phyloP scores from a whole-genome alignment of 2,329 filamentous ascomycete genomes.

The Tolypocladium sp. region DNA sequence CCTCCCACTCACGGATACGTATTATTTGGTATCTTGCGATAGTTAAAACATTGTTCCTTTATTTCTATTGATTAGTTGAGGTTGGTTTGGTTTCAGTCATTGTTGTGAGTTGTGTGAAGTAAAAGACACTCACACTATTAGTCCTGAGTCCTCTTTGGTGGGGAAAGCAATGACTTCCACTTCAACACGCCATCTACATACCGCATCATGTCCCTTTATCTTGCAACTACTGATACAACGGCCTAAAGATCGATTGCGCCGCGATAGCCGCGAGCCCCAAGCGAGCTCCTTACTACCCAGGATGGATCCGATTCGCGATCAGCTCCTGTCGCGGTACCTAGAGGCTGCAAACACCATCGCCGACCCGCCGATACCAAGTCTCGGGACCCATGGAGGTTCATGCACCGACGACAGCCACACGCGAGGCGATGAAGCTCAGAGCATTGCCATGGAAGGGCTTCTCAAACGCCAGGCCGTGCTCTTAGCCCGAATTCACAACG shows the following conservation, averaged over 20 bases:
- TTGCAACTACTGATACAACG: neutral
- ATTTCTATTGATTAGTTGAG: neutral
- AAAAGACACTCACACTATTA: too few species aligned
- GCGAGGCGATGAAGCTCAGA: neutral
- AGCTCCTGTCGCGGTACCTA: constrained; percentile 15
- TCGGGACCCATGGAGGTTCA: neutral
- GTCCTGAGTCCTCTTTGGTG: neutral
- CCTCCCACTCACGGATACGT: neutral
- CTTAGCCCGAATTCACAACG: constrained; percentile 13
- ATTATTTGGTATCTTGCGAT: neutral
- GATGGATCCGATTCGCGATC: constrained; percentile 11
- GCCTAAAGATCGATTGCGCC: too few species aligned
- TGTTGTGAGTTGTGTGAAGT: neutral
- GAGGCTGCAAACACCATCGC: constrained; percentile 11
- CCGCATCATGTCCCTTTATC: neutral
- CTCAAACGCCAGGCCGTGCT: constrained; percentile 18
- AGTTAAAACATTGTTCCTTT: neutral
- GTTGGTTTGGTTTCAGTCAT: neutral
- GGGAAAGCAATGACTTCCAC: neutral
- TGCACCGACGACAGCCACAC: neutral
- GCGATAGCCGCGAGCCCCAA: neutral
- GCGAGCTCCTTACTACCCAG: neutral
- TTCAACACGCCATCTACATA: neutral
- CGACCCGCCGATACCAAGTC: neutral
- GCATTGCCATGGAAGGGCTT: constrained; percentile 13